Conservation (phyloP, 2,329 filamentous ascomycete genomes). For the Exophiala spinifera region DNA sequence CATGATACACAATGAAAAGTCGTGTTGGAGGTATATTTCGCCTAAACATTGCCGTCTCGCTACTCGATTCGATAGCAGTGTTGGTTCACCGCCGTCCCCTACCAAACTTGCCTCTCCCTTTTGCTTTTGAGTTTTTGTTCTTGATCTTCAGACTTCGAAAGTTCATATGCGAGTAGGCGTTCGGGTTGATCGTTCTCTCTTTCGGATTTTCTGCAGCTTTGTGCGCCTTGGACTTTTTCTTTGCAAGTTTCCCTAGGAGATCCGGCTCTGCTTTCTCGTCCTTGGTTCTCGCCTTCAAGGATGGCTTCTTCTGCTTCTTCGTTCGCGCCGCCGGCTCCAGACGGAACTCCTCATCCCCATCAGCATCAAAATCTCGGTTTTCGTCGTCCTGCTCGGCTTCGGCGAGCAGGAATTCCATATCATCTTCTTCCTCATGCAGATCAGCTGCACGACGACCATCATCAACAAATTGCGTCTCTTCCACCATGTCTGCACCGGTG, state of each 20-base stretch:
- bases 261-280: background rate
- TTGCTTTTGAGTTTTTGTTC: conserved; percentile 35
- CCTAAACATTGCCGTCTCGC: too few relatives aligned
- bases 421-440: background rate
- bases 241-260: background rate
- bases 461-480: conserved; percentile 19
- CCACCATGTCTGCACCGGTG: conserved; percentile 2
- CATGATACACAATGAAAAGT: too few relatives aligned
- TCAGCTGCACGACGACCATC: background rate
- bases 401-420: conserved; percentile 13
- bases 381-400: conserved; percentile 4
- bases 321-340: background rate
- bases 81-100: conserved; percentile 11
- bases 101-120: conserved; percentile 39
- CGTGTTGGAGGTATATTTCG: too few relatives aligned
- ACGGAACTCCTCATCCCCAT: conserved; percentile 8
- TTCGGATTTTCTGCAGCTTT: background rate
- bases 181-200: conserved; percentile 40
- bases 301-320: background rate
- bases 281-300: background rate
- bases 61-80: too few relatives aligned
- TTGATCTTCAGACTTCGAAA: conserved; percentile 48
- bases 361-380: background rate
- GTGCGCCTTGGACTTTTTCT: conserved; percentile 12
- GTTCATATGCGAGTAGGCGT: conserved; percentile 44